Evolutionary conservation across 2,329 filamentous ascomycete genomes (phyloP), one percentile per base, ranked within the genome.

Genomic region (Chaetomium sp.): DNA sequence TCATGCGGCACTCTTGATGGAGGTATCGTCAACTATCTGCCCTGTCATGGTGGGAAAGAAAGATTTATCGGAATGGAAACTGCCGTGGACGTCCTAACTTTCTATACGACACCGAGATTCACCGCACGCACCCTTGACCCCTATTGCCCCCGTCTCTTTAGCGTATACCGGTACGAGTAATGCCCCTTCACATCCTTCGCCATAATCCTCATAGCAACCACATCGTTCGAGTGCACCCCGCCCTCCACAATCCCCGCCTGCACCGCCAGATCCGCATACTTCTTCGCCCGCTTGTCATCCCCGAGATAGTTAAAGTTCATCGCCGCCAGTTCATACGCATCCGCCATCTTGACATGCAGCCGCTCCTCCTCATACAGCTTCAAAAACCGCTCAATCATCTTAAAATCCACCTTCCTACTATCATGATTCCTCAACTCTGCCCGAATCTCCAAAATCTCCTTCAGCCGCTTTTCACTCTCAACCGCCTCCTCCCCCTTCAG

Each of bases 301-400:
- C 74, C 74, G 7, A 78, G 73, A 13, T 78, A 76, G 70, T 76
- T 79, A 60, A 76, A 79, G 23, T 78, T 77, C 45, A 79, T 56
- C 27, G 79, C 78, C 5, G 76, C 76, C 65, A 76, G 73, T 21
- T 78, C 77, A 68, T 79, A 80, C 10, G 77, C 73, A 19, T 76
- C 71, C 16, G 78, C 75, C 49, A 80, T 65, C 65, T 76, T 77
- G 0, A 73, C 74, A 35, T 80, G 72, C 5, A 80, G 64, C 0
- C 74, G 72, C 58, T 80, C 76, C 42, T 74, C 58, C 21, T 74
- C 70, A 49, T 78, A 75, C 35, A 78, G 35, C 8, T 68, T 63
- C 5, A 80, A 23, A 3, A 78, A 65, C 7, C 72, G 60, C 54
- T 75, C 75, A 2, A 78, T 76, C 66, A 75, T 60, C 1, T 67